Base-by-base conservation (phyloP, 371 early-diverging fungal species). In the Mucor lusitanicus region DNA sequence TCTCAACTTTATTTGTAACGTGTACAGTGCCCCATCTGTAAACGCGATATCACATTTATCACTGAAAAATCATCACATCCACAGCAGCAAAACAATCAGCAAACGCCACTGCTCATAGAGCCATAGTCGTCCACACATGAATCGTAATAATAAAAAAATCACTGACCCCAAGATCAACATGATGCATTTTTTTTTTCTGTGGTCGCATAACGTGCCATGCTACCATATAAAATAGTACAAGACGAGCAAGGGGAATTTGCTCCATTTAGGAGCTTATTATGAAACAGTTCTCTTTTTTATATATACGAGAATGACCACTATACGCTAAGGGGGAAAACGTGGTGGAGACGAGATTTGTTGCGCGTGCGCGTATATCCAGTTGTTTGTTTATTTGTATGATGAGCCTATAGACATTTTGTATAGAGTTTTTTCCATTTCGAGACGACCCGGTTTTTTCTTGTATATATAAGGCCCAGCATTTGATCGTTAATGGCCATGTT, bases 1-100 rank as follows among this genome's bases (percentile, higher is more conserved):
- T 27, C 23, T 32, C 40, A 35, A 59, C 60, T 53, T 64, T 65
- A 50, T 64, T 69, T 46, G 5, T 71, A 27, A 23, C 6, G 21
- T 25, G 6, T 30, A 30, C 30, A 89, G 89, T 93, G 93, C 66
- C 93, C 93, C 1, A 90, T 92, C 37, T 93, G 93, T 79, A 92
- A 91, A 69, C 85, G 87, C 40, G 89, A 89, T 74, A 87, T 89
- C 32, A 65, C 64, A 8, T 65, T 66, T 44, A 44, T 13, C 23
- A 27, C 13, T 27, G 53, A 53, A 25, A 13, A 15, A 12, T 5
- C 21, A 27, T 5, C 25, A 13, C 53, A 27, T 23, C 53, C 3
- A 27, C 23, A 5, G 23, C 53, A 15, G 6, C 53, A 53, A 27
- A 11, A 53, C 25, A 6, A 27, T 1, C 53, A 53, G 4, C 25